Conservation (phyloP, 2,329 filamentous ascomycete genomes). For the Ophiostoma piceae region DNA sequence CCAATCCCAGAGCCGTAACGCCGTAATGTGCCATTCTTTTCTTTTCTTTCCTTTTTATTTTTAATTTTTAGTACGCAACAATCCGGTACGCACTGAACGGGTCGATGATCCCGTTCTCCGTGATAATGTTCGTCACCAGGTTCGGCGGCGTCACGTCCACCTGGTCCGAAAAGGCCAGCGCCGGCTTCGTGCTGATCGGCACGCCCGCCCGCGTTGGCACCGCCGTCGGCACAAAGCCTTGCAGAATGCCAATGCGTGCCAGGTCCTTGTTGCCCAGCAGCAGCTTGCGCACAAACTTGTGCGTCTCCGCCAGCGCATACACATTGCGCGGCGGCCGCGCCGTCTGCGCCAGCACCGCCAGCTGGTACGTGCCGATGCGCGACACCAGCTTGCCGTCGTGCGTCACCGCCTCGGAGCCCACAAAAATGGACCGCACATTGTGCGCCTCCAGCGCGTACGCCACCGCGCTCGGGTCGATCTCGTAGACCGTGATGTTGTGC, state of each 20-base stretch:
- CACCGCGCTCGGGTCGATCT: constrained; percentile 68
- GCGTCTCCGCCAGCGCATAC: constrained; percentile 88
- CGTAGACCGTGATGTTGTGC: constrained; percentile 75
- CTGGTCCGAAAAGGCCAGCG: constrained; percentile 43
- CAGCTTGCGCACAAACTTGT: constrained; percentile 91
- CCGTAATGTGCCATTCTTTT: neutral
- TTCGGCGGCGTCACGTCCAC: constrained; percentile 70
- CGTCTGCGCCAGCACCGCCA: constrained; percentile 72
- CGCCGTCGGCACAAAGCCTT: constrained; percentile 58
- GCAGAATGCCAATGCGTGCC: constrained; percentile 57
- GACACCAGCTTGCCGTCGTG: constrained; percentile 93
- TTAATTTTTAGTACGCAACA: constrained; percentile 24
- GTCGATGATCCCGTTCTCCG: constrained; percentile 60
- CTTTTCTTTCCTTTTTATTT: neutral
- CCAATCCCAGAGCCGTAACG: constrained; percentile 9
- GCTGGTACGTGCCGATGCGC: constrained; percentile 77
- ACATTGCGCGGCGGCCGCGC: constrained; percentile 54
- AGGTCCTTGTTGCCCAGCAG: constrained; percentile 77
- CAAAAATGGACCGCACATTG: constrained; percentile 63
- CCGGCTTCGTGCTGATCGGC: constrained; percentile 31
- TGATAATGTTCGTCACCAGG: constrained; percentile 67
- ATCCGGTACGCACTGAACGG: constrained; percentile 25
- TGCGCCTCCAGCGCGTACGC: constrained; percentile 66
- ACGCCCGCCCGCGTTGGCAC: constrained; percentile 32
- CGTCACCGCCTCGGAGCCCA: constrained; percentile 78